These are phyloP conservation scores for Phytophthora palmivora DNA, from an alignment of 352 stramenopile genomes.

Conservation along the genomic window DNA sequence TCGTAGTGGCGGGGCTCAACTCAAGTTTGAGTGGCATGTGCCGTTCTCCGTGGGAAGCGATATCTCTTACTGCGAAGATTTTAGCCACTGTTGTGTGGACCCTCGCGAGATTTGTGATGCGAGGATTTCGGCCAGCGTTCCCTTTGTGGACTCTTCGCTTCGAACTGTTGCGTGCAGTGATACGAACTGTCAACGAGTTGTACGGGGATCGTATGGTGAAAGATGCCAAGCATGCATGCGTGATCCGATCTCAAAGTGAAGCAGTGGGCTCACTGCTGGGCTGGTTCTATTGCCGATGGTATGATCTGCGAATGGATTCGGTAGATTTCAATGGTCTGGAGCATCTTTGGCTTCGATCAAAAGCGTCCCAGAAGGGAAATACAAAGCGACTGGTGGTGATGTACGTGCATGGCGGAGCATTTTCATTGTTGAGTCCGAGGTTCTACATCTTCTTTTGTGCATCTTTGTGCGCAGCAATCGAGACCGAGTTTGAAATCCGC, in stretches of 20 bases:
- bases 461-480: constrained; percentile 21
- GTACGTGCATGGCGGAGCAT: constrained; percentile 54
- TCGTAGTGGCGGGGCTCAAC: constrained; percentile 17
- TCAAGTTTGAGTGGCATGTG: constrained; percentile 21
- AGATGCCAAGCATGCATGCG: constrained; percentile 24
- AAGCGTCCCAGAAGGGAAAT: not conserved
- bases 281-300: constrained; percentile 26
- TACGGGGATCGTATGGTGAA: constrained; percentile 37
- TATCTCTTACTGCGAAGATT: constrained; percentile 21
- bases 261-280: constrained; percentile 25
- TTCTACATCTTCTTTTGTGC: constrained; percentile 48
- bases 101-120: constrained; percentile 19
- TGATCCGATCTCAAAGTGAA: constrained; percentile 37
- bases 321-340: constrained; percentile 35
- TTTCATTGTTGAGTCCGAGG: constrained; percentile 42
- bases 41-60: constrained; percentile 32
- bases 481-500: constrained; percentile 26
- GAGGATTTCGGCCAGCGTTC: constrained; percentile 41
- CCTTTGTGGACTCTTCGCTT: constrained; percentile 53
- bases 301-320: constrained; percentile 16
- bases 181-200: constrained; percentile 20
- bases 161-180: constrained; percentile 35
- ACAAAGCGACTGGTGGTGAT: constrained; percentile 34
- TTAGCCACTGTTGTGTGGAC: constrained; percentile 12
- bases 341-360: constrained; percentile 39